Evolutionary conservation across 768 basidiomycete species (phyloP).

Genomic region (Suillus brevipes): DNA sequence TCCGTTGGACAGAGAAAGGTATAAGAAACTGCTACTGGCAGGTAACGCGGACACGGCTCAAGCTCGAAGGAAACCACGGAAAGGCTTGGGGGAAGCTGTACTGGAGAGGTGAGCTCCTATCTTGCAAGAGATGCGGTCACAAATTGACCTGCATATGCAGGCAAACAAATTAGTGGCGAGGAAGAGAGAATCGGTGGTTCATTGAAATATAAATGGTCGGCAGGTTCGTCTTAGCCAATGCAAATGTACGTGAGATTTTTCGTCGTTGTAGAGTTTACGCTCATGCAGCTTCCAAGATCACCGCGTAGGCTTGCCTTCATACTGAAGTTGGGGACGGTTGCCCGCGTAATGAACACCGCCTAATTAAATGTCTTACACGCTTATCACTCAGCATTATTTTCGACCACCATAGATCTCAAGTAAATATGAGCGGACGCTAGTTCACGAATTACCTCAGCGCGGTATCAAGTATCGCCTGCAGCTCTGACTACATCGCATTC

Average conservation of each 20-base stretch:
- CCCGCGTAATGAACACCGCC: neutral
- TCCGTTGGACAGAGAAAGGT: slow-evolving; percentile 69
- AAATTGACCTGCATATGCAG: slow-evolving; percentile 33
- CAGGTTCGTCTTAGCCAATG: slow-evolving; percentile 47
- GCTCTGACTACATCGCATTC: neutral
- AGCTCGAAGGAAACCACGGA: slow-evolving; percentile 72
- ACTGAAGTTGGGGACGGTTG: neutral
- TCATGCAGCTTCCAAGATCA: neutral
- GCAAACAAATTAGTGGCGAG: slow-evolving; percentile 55
- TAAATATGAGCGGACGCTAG: slow-evolving; percentile 71
- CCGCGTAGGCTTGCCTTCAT: neutral
- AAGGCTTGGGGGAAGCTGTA: slow-evolving; percentile 81
- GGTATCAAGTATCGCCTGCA: slow-evolving; percentile 46
- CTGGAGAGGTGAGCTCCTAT: slow-evolving; percentile 65
- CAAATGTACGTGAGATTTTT: neutral
- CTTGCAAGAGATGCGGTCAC: neutral
- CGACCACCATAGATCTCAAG: neutral
- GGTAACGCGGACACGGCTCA: slow-evolving; percentile 70
- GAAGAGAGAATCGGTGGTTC: slow-evolving; percentile 69
- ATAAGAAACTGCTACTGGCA: slow-evolving; percentile 73
- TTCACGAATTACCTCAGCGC: slow-evolving; percentile 97
- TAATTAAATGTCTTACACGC: neutral
- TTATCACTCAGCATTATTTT: neutral
- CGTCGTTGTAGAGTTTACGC: neutral
- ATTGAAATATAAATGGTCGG: slow-evolving; percentile 73